Conservation (phyloP, 2,329 filamentous ascomycete genomes). For the Nigrospora oryzae region DNA sequence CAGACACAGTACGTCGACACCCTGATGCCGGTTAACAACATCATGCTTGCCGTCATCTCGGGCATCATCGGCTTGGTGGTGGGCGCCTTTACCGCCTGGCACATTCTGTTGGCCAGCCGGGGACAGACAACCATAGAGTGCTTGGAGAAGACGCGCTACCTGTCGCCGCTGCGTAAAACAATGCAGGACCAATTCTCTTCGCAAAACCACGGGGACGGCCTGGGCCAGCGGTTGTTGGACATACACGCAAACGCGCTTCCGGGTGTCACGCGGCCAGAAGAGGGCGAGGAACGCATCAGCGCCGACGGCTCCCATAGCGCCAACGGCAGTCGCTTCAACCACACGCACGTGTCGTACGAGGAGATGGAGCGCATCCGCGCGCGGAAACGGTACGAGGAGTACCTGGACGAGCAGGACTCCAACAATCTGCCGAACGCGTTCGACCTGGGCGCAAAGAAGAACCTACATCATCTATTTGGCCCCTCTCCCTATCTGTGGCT, state of each 20-base stretch:
- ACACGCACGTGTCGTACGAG: constrained; percentile 41
- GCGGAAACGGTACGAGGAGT: constrained; percentile 53
- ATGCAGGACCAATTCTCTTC: constrained; percentile 57
- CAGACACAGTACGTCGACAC: constrained; percentile 64
- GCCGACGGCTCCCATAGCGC: constrained; percentile 10
- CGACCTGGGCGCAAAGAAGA: constrained; percentile 75
- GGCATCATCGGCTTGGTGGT: constrained; percentile 90
- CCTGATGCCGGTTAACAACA: constrained; percentile 81
- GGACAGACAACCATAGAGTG: constrained; percentile 95
- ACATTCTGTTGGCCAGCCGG: constrained; percentile 69
- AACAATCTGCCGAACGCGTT: constrained; percentile 88
- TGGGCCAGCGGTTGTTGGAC: constrained; percentile 66
- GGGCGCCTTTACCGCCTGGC: constrained; percentile 84
- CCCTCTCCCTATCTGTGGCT: constrained; percentile 64
- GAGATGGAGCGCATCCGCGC: constrained; percentile 47
- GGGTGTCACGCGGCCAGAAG: constrained; percentile 71
- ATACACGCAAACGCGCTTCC: constrained; percentile 76
- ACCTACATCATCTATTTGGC: constrained; percentile 77
- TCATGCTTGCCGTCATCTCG: constrained; percentile 76
- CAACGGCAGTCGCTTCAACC: not conserved
- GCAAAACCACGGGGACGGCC: constrained; percentile 40
- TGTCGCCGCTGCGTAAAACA: constrained; percentile 67
- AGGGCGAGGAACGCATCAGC: constrained; percentile 57
- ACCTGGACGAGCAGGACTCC: constrained; percentile 84
- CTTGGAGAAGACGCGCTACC: constrained; percentile 89